Base-by-base conservation (phyloP, 2,329 filamentous ascomycete species). In the Colletotrichum graminicola region DNA sequence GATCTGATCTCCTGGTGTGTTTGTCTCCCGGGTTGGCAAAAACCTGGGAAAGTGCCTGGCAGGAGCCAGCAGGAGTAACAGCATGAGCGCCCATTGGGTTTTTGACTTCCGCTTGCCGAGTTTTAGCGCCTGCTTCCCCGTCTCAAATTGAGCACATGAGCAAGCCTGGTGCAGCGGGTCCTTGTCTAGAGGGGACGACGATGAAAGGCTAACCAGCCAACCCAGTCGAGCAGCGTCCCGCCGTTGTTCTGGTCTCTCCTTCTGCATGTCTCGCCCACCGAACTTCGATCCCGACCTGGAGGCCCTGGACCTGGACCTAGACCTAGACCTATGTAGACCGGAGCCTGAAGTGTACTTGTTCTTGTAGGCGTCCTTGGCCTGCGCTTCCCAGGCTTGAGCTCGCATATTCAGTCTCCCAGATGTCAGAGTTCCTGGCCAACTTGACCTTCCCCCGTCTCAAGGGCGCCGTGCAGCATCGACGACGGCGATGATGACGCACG, bases 141-240 rank as follows among this genome's bases (percentile, higher is more conserved):
- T 82, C 81, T 83, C 79, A 78, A 79, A 82, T 80, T 80, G 82
- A 78, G 80, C 83, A 85, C 83, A 85, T 85, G 83, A 85, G 81
- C 82, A 79, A 79, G 80, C 81, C 81, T 78, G 82, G 79, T 74
- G 74, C 75, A 82, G 80, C 78, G 80, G 81, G 78, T 81, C 79
- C 76, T 72, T 72, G 70, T 72, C 69, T 43, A 61, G 59, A 63
- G 60, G 61, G 54, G 70, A 43, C 70, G 51, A 57, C 67, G 60
- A 66, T 32, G 39, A 72, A 71, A 70, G 65, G 69, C 69, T 72
- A 69, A 72, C 54, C 47, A 26, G 65, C 14, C 67, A 69, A 66
- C 32, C 67, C 65, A 68, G 21, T 66, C 63, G 26, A 51, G 61
- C 47, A 49, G 55, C 29, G 32, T 56, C 70, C 59, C 47, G 45